Evolutionary conservation across 495 filamentous ascomycete genomes (phyloP), one percentile per base, ranked within the genome.

Genomic region (Neurospora discreta): DNA sequence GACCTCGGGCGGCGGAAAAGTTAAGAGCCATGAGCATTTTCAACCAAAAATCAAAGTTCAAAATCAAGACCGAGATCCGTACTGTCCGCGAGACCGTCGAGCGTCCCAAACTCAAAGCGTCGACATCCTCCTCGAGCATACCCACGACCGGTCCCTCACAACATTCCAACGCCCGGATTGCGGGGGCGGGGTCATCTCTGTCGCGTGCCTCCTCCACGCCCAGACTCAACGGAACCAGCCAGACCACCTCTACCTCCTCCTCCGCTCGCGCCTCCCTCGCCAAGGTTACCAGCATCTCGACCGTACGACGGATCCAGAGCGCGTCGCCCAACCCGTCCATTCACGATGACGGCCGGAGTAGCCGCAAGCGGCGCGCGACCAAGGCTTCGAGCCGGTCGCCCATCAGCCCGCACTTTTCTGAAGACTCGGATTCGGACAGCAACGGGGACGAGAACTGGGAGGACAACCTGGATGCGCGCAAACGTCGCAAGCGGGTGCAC

Each of bases 21-120:
- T n/a, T 23, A 10, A 71, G 20, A 43, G 72, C 68, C 30, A 80
- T 80, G 78, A 79, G 77, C 68, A 80, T 80, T 69, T 78, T 80
- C 74, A 80, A 79, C 73, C 77, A 80, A 74, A 80, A 80, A 72
- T 80, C 79, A 40, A 80, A 80, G 72, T 80, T 79, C 75, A 76
- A 76, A 69, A 71, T 78, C 71, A 77, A 79, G 46, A 76, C 78
- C 72, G 77, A 78, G 41, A 72, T 79, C 41, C 75, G 74, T 70
- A 75, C 75, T 33, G 74, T 80, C 36, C 75, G 75, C 39, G 73
- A 78, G 42, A 73, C 75, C 39, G 77, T 80, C 72, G 75, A 69
- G 38, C 71, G 72, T 42, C 20, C 73, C 77, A 9, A 69, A 52
- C 9, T 73, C 70, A 46, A 77, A 73, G 40, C 60, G 42, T 71